Base-by-base conservation (phyloP, 2,329 filamentous ascomycete species). In the Sphaerulina populicola region DNA sequence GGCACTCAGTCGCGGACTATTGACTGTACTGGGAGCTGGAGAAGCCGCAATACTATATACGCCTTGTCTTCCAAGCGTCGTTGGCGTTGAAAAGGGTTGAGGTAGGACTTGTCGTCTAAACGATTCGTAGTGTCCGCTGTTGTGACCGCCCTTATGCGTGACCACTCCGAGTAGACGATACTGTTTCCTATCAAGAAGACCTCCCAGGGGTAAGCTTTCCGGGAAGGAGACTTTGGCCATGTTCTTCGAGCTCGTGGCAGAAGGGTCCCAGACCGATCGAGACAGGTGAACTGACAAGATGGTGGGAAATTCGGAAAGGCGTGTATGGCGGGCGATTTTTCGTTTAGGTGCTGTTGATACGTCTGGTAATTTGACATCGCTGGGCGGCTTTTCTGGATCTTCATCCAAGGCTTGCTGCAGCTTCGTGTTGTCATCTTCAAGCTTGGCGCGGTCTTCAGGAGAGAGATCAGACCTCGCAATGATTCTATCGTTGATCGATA, bases 41-140 rank as follows among this genome's bases (percentile, higher is more conserved):
- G 56, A 65, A 3, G 55, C 56, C n/a, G 56, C 80, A 71, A 62
- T 76, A 66, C 84, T 88, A 64, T 87, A 91, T 31, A 84, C 80
- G 6, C 82, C 83, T 35, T 86, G 86, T 5, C 78, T 77, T 54
- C 86, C 84, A 68, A 94, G 91, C 0, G 82, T 82, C 59, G 86
- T 83, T 0, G 86, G 82, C 6, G 91, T 96, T 1, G 88, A 86
- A 65, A 83, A 97, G 0, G 90, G 90, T 2, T 85, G 73, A 45
- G 83, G 81, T 7, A 88, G 71, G 52, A 87, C 85, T 68, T 97
- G 93, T 35, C 93, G 80, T 31, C 93, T 80, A 68, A 97, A 97
- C 0, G 89, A 91, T 68, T 98, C 93, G 71, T 98, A 98, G 66
- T 98, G 93, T 0, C 93, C 93, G 62, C 89, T 95, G 64, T 95